These are phyloP conservation scores for Pleurotus citrinopileatus DNA, from an alignment of 768 basidiomycete species.

Conservation along the genomic window DNA sequence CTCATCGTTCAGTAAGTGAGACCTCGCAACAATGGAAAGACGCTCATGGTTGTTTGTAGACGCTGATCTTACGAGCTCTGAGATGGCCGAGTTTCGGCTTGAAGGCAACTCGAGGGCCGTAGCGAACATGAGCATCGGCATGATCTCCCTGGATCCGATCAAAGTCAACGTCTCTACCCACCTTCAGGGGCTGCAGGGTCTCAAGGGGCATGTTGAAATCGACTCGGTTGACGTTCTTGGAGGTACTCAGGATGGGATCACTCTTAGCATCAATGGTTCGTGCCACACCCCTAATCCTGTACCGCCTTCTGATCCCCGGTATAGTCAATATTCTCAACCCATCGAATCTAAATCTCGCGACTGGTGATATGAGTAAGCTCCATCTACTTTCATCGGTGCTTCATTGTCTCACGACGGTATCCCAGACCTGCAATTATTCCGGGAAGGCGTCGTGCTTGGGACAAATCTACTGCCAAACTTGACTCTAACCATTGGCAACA, in stretches of 20 bases:
- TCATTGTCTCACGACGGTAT: neutral
- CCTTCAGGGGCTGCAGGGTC: slow-evolving; percentile 57
- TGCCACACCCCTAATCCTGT: neutral
- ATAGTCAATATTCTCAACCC: slow-evolving; percentile 66
- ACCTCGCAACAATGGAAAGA: neutral
- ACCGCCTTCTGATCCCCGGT: neutral
- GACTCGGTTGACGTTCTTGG: slow-evolving; percentile 62
- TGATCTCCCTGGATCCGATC: slow-evolving; percentile 68
- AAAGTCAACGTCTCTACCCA: slow-evolving; percentile 66
- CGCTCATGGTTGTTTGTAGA: slow-evolving; percentile 32
- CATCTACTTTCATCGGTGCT: neutral
- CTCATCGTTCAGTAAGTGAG: slow-evolving; percentile 53
- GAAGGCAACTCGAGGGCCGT: slow-evolving; percentile 58
- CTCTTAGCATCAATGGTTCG: slow-evolving; percentile 56
- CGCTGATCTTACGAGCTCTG: slow-evolving; percentile 49
- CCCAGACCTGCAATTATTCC: slow-evolving; percentile 53
- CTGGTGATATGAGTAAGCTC: slow-evolving; percentile 62
- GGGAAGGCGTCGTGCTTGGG: slow-evolving; percentile 51
- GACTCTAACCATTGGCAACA: slow-evolving; percentile 57
- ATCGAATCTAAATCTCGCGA: slow-evolving; percentile 57
- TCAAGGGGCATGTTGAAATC: slow-evolving; percentile 55
- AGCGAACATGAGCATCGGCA: slow-evolving; percentile 59
- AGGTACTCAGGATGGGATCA: slow-evolving; percentile 56
- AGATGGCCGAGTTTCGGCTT: slow-evolving; percentile 50
- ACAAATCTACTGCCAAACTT: slow-evolving; percentile 61